Conservation (phyloP, 2,329 filamentous ascomycete species). For the Ustilaginoidea virens region DNA sequence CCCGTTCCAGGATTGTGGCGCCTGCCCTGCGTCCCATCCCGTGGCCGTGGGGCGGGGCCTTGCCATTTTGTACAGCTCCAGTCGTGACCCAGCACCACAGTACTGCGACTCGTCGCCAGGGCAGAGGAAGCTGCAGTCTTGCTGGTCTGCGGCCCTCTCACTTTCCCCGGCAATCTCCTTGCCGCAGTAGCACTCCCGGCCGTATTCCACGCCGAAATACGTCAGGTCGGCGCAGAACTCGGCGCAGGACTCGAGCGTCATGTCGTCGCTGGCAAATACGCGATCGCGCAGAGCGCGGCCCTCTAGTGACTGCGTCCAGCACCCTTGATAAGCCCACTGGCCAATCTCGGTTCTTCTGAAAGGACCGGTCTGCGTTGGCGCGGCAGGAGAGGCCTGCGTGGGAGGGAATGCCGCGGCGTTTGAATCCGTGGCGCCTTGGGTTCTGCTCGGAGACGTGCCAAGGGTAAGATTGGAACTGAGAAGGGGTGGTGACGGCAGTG, state of each 20-base stretch:
- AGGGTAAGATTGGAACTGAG: too few species aligned
- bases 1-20: too few species aligned
- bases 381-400: slow-evolving; percentile 4
- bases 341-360: slow-evolving; percentile 12
- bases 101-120: slow-evolving; percentile 17
- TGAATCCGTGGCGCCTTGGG: background rate
- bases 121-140: slow-evolving; percentile 18
- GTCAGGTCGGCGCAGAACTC: slow-evolving; percentile 17
- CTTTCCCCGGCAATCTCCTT: slow-evolving; percentile 14
- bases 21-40: too few species aligned
- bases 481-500: too few species aligned
- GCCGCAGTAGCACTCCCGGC: slow-evolving; percentile 23
- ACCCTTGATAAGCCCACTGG: slow-evolving; percentile 19
- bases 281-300: slow-evolving; percentile 16
- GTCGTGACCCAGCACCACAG: slow-evolving; percentile 15
- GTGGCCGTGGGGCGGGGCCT: background rate
- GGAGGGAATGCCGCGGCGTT: slow-evolving; percentile 12
- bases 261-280: slow-evolving; percentile 14
- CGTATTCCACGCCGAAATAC: slow-evolving; percentile 22
- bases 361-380: slow-evolving; percentile 10
- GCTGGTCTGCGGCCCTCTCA: slow-evolving; percentile 15
- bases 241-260: slow-evolving; percentile 19
- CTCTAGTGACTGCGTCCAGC: slow-evolving; percentile 19
- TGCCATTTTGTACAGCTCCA: slow-evolving; percentile 18
- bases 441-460: too few species aligned